Percentiles rank a stretch among this genome's conserved stretches.
Evolutionary conservation across 2,329 filamentous ascomycete genomes (phyloP).

Genomic region (Uncinocarpus reesii): DNA sequence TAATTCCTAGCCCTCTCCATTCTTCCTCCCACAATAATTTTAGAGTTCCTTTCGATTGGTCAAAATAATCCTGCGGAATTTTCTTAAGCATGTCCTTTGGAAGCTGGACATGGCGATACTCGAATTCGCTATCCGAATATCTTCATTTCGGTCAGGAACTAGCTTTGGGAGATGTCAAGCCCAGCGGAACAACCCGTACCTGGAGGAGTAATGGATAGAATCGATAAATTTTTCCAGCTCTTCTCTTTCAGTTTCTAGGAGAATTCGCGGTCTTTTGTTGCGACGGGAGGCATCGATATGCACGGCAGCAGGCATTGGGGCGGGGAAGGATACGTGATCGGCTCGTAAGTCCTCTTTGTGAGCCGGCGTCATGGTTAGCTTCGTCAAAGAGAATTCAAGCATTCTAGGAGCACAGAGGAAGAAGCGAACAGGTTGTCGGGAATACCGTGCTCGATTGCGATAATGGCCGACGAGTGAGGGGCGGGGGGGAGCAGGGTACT

Average conservation of each 20-base stretch:
- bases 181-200: slow-evolving; percentile 45
- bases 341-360: too few species aligned
- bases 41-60: slow-evolving; percentile 76
- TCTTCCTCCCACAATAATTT: slow-evolving; percentile 98
- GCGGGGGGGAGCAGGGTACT: too few species aligned
- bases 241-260: slow-evolving; percentile 71
- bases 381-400: too few species aligned
- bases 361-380: too few species aligned
- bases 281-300: slow-evolving; percentile 74
- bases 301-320: slow-evolving; percentile 14
- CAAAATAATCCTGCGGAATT: slow-evolving; percentile 91
- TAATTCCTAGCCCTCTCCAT: slow-evolving; percentile 94
- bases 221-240: slow-evolving; percentile 86
- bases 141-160: slow-evolving; percentile 39
- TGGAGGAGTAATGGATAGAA: slow-evolving; percentile 85
- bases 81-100: slow-evolving; percentile 97
- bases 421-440: too few species aligned
- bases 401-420: too few species aligned
- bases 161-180: too few species aligned
- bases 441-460: too few species aligned
- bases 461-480: too few species aligned
- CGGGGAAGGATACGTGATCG: not conserved
- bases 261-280: slow-evolving; percentile 71
- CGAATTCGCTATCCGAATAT: slow-evolving; percentile 84
- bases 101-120: slow-evolving; percentile 95